Evolutionary conservation across 768 basidiomycete species (phyloP).

Genomic region (Chalciporus chontae): DNA sequence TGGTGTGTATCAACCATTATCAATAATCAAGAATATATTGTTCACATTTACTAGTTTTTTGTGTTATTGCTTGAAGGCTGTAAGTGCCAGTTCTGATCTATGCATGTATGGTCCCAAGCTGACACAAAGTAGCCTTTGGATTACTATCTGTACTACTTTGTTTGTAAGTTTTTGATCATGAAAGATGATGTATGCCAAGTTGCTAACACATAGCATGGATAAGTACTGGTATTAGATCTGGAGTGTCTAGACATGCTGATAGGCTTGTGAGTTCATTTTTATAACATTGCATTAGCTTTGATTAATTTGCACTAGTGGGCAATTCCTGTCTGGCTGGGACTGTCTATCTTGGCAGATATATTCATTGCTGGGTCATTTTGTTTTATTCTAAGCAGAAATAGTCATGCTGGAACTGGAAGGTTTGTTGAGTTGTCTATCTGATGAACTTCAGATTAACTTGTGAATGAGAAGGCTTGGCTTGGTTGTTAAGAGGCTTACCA

Average conservation of each 20-base stretch:
- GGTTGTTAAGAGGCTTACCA: slow-evolving; percentile 15
- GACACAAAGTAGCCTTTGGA: slow-evolving; percentile 17
- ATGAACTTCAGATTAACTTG: neutral
- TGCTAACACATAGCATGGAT: neutral
- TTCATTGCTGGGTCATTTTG: slow-evolving; percentile 22
- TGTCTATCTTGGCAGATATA: slow-evolving; percentile 18
- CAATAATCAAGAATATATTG: neutral
- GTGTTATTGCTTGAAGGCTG: slow-evolving; percentile 20
- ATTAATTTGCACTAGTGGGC: slow-evolving; percentile 15
- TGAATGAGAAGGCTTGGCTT: slow-evolving; percentile 8
- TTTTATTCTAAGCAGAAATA: slow-evolving; percentile 9
- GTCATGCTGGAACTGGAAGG: slow-evolving; percentile 10
- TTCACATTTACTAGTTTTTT: slow-evolving; percentile 11
- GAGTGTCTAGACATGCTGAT: neutral
- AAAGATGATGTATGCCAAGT: neutral
- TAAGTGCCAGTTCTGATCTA: neutral
- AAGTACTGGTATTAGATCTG: neutral
- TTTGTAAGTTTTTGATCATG: slow-evolving; percentile 11
- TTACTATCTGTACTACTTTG: neutral
- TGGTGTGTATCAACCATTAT: slow-evolving; percentile 15
- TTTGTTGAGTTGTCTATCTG: neutral
- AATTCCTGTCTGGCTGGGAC: slow-evolving; percentile 19
- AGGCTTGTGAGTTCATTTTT: slow-evolving; percentile 1
- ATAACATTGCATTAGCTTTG: neutral
- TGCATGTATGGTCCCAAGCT: neutral